A percentile compares a stretch with the other conserved stretches of the same genome.
phyloP scores from a whole-genome alignment of 2,329 filamentous ascomycete species.

The Colletotrichum sublineola region DNA sequence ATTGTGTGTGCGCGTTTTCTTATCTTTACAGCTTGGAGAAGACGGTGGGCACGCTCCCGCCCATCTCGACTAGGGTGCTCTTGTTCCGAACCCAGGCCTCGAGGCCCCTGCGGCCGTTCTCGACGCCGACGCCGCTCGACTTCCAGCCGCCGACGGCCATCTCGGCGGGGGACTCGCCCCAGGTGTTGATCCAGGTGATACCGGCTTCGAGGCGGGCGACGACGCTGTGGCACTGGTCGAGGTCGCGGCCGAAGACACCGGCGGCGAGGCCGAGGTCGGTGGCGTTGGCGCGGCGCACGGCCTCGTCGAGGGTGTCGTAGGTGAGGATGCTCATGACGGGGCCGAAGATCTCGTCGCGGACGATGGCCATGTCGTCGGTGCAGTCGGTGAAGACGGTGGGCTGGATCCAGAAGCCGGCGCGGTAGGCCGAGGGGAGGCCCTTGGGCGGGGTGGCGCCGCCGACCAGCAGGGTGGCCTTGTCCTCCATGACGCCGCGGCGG shows the following conservation, averaged over 20 bases:
- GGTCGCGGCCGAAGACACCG: conserved; percentile 83
- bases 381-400: conserved; percentile 91
- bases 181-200: conserved; percentile 93
- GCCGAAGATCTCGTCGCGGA: conserved; percentile 88
- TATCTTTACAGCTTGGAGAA: conserved; percentile 75
- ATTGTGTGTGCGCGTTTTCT: background rate
- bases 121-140: conserved; percentile 86
- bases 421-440: conserved; percentile 62
- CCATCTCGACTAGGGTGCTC: conserved; percentile 88
- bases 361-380: conserved; percentile 84
- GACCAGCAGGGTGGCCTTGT: conserved; percentile 80
- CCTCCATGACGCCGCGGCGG: conserved; percentile 77
- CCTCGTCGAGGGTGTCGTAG: conserved; percentile 79
- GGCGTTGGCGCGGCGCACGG: conserved; percentile 79
- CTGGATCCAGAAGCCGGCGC: conserved; percentile 83
- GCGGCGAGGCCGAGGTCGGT: conserved; percentile 85
- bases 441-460: conserved; percentile 74
- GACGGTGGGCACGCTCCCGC: conserved; percentile 76
- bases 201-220: conserved; percentile 81
- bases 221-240: conserved; percentile 80
- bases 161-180: conserved; percentile 92
- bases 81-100: conserved; percentile 89
- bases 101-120: conserved; percentile 85
- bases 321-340: conserved; percentile 86
- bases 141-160: conserved; percentile 97